Base-by-base conservation (phyloP, 345 rosid genomes). In the Bruguiera gymnorhiza region DNA sequence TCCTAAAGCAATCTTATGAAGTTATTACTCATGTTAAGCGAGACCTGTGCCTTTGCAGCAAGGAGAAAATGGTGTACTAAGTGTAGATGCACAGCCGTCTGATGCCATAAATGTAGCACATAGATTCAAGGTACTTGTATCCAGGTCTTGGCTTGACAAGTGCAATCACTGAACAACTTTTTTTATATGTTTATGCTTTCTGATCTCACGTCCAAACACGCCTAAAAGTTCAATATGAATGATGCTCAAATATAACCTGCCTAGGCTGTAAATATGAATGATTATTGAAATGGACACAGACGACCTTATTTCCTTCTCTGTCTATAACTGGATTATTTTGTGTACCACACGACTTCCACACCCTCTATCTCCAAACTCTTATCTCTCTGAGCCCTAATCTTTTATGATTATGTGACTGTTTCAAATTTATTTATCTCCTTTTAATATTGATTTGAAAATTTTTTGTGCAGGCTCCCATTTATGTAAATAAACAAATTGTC, bases 41-140 rank as follows among this genome's bases (percentile, higher is more conserved):
- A 65, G 76, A 62, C 67, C 71, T 56, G 63, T 72, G 65, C 51
- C 51, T 79, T 69, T 85, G 78, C 96, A 94, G 95, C 87, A 87
- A 48, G 91, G 89, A 66, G 83, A 85, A 66, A 70, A 50, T 73
- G 88, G 83, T 58, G 65, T 75, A 70, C 69, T 83, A 61, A 83
- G 82, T 72, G 78, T 91, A 69, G 96, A 91, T 79, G 76, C 85
- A n/a, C 84, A 86, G 64, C 95, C 95, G 27, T 89, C 97, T 27
- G 97, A 91, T 85, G 98, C 97, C 73, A 86, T 93, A 75, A 87
- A 87, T 66, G 75, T 94, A 68, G 98, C 95, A 58, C 78, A 71
- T 62, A 83, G 81, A 83, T 85, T 87, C 71, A 77, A 86, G 88
- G 94, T 86, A 76, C 59, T 53, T 53, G 34, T 48, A 37, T 63